Evolutionary conservation across 169 alveolate genomes (phyloP).

Genomic region (Plasmodium ovale): DNA sequence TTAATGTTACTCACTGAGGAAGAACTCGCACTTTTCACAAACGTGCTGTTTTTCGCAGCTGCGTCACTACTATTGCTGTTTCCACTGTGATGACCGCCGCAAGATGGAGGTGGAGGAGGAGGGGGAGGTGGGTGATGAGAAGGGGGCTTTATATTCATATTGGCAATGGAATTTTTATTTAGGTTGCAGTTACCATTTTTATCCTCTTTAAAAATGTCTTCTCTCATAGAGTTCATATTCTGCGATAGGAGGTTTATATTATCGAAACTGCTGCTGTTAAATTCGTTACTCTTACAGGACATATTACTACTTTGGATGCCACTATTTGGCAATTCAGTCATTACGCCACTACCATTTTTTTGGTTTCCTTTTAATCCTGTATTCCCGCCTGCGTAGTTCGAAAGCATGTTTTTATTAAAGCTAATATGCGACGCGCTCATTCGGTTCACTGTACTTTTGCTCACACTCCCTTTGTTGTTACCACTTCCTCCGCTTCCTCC

Average conservation of each 20-base stretch:
- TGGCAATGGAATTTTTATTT: slow-evolving; percentile 13
- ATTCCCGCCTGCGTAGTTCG: slow-evolving; percentile 4
- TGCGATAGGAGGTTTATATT: slow-evolving; percentile 10
- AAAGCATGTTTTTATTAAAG: slow-evolving; percentile 10
- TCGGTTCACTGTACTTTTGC: slow-evolving; percentile 14
- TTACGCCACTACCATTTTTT: not conserved
- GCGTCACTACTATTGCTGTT: not conserved
- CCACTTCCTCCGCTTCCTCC: not conserved
- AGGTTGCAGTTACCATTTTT: slow-evolving; percentile 6
- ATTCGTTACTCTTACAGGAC: slow-evolving; percentile 1
- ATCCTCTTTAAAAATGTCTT: slow-evolving; percentile 35
- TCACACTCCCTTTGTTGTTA: slow-evolving; percentile 7
- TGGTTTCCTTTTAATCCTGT: slow-evolving; percentile 11
- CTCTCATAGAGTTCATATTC: slow-evolving; percentile 24
- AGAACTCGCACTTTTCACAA: not conserved
- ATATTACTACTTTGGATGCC: slow-evolving; percentile 9
- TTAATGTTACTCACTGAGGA: not conserved
- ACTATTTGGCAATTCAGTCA: not conserved
- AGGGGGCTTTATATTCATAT: slow-evolving; percentile 16
- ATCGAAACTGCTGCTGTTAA: not conserved
- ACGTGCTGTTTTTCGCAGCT: not conserved
- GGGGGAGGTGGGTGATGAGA: slow-evolving; percentile 51
- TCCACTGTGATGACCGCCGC: not conserved
- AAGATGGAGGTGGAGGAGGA: slow-evolving; percentile 31
- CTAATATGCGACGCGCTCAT: slow-evolving; percentile 6